Conservation (phyloP, 257 asterid species). For the Ilex aquifolium region DNA sequence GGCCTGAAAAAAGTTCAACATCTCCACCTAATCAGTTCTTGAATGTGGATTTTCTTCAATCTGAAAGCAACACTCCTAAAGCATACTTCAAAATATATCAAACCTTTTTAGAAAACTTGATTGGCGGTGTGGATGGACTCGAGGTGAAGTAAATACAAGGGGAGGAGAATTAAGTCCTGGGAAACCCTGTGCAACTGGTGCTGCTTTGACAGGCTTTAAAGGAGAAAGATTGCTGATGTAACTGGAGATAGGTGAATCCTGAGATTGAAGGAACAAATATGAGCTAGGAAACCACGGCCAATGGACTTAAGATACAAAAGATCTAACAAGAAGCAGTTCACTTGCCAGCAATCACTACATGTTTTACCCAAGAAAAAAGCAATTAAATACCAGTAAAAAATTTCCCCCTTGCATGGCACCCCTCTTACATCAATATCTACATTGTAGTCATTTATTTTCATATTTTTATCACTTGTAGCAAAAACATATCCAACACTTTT, state of each 20-base stretch:
- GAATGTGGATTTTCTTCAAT: background rate
- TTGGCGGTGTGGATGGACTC: conserved; percentile 23
- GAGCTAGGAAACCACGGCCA: conserved; percentile 9
- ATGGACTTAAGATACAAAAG: too few species aligned
- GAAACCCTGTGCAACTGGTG: conserved; percentile 27
- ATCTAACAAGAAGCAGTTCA: too few species aligned
- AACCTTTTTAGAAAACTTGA: conserved; percentile 30
- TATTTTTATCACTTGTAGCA: too few species aligned
- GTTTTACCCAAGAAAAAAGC: too few species aligned
- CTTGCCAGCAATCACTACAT: too few species aligned
- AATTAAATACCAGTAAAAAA: too few species aligned
- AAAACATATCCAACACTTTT: too few species aligned
- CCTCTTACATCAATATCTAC: too few species aligned
- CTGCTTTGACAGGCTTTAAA: conserved; percentile 30
- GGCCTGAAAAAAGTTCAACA: conserved; percentile 29
- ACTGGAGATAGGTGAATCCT: conserved; percentile 52
- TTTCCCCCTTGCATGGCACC: too few species aligned
- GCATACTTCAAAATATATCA: conserved; percentile 5
- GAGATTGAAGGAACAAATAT: conserved; percentile 19
- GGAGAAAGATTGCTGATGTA: conserved; percentile 53
- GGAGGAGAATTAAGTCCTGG: conserved; percentile 47
- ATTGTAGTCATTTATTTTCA: too few species aligned
- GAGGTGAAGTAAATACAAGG: conserved; percentile 36
- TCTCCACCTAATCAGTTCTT: conserved; percentile 9
- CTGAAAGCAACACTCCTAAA: background rate